Evolutionary conservation across 768 basidiomycete genomes (phyloP), one percentile per base, ranked within the genome.

Genomic region (Pleurotus cornucopiae): DNA sequence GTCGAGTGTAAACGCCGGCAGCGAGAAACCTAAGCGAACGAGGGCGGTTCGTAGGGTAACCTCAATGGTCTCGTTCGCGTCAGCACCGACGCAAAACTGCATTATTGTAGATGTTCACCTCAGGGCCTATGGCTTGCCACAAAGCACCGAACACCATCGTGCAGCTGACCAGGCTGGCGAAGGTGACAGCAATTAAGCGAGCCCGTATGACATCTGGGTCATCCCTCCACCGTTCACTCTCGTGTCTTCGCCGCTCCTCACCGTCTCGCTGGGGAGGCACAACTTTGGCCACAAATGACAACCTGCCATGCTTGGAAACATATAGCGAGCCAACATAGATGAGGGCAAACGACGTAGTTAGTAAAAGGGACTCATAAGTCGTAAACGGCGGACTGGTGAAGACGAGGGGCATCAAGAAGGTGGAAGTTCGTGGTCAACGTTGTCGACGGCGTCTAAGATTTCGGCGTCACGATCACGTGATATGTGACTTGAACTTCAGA

Each of bases 251-350:
- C 46, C 66, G 54, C 49, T 53, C 61, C 46, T 57, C 53, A 46
- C 49, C 72, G 60, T 59, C 69, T 71, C 48, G 58, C 54, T 56
- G 69, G 46, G 67, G 61, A 25, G 54, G 55, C 54, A 56, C 60
- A 55, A 65, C 62, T 46, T 72, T 61, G 26, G 67, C 63, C 48
- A 76, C 65, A 66, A 82, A 83, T 7, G 75, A 77, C 26, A 86
- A 73, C 43, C 89, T 78, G 9, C 84, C 76, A 60, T 79, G 74
- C 65, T 84, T 88, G 30, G 79, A 85, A 56, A 91, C 63, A 70
- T 96, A 96, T 39, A 96, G 76, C 5, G 88, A 89, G 11, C 88
- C 90, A 51, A 97, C 92, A 63, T 95, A 97, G 52, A 78, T 77
- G 18, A 72, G 57, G 2, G 83, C 83, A 63, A 93, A 83, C 48